Evolutionary conservation across 225 moss, liverwort and hornwort genomes (phyloP), one percentile per base, ranked within the genome.

Genomic region (Anthoceros angustus): DNA sequence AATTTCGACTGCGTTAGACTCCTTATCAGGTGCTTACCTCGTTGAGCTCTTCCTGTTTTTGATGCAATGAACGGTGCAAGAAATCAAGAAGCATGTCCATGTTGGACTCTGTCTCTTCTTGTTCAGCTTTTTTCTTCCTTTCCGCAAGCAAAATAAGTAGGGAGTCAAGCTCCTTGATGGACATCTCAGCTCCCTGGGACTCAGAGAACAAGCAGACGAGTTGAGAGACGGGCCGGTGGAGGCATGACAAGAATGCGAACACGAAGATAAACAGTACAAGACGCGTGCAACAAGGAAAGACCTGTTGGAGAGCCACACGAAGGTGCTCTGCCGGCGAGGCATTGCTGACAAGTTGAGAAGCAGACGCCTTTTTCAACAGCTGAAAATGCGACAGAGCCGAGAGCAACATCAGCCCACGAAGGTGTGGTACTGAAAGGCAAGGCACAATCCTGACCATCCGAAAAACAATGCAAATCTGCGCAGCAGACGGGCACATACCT

Each of bases 51-150:
- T 88, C 85, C 70, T 83, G 83, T 69, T 95, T 95, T 25, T 84
- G 74, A 26, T 85, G 86, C 64, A 88, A 75, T 70, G 94, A 95
- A 12, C 94, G 84, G 67, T 83, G 77, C 10, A 95, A 55, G 43
- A 95, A 95, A 39, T 91, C 91, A 66, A 91, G 68, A 14, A 95
- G 78, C 40, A 95, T 86, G 62, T 95, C 94, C 90, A 95, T 95
- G 20, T 98, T 98, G 2, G 82, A 71, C 74, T 89, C 95, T 5
- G 91, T 86, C 71, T 98, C 95, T 66, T 88, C 95, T 70, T 98
- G 88, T 69, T 91, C 95, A 25, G 85, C 88, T 67, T 89, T 98
- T 16, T 79, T 79, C 74, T 98, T 98, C 82, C 88, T 98, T 9
- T 86, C 95, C 39, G 80, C 73, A 39, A 91, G 69, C 40, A 98